These are phyloP conservation scores for Urtica urens DNA, from an alignment of 306 rosid species.

Conservation along the genomic window DNA sequence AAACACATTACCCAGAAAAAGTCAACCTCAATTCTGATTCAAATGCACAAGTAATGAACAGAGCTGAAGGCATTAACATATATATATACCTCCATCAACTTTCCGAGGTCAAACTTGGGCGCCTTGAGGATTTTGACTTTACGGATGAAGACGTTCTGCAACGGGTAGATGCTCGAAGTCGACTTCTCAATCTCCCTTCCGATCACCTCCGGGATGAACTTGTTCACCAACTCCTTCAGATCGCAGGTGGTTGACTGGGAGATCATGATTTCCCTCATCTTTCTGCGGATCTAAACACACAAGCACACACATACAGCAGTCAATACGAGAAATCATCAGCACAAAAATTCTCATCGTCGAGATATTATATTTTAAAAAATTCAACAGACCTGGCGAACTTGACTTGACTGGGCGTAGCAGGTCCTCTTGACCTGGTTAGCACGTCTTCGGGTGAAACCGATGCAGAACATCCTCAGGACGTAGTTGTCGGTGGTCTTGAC, in stretches of 20 bases:
- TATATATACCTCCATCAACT: slow-evolving; percentile 83
- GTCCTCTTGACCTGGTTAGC: slow-evolving; percentile 70
- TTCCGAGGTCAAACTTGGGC: slow-evolving; percentile 90
- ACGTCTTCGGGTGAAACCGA: slow-evolving; percentile 66
- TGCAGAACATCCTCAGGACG: slow-evolving; percentile 74
- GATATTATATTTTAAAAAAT: too few relatives aligned
- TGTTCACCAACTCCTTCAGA: slow-evolving; percentile 71
- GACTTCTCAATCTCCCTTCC: slow-evolving; percentile 85
- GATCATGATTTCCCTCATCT: slow-evolving; percentile 82
- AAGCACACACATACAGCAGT: not conserved
- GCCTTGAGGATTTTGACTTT: slow-evolving; percentile 89
- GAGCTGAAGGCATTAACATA: too few relatives aligned
- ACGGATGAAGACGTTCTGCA: slow-evolving; percentile 76
- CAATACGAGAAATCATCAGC: not conserved
- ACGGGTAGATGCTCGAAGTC: slow-evolving; percentile 61
- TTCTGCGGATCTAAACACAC: slow-evolving; percentile 52
- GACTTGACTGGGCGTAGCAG: slow-evolving; percentile 75
- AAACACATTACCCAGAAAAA: not conserved
- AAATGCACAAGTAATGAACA: not conserved
- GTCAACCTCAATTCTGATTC: not conserved
- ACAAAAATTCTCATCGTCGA: too few relatives aligned
- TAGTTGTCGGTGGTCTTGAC: slow-evolving; percentile 78
- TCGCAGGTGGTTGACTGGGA: slow-evolving; percentile 77
- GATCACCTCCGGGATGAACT: slow-evolving; percentile 76
- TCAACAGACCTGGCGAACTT: slow-evolving; percentile 47